Percentiles rank a stretch among this genome's conserved stretches.
Conservation (phyloP, 306 rosid genomes). For the Glycine latifolia region DNA sequence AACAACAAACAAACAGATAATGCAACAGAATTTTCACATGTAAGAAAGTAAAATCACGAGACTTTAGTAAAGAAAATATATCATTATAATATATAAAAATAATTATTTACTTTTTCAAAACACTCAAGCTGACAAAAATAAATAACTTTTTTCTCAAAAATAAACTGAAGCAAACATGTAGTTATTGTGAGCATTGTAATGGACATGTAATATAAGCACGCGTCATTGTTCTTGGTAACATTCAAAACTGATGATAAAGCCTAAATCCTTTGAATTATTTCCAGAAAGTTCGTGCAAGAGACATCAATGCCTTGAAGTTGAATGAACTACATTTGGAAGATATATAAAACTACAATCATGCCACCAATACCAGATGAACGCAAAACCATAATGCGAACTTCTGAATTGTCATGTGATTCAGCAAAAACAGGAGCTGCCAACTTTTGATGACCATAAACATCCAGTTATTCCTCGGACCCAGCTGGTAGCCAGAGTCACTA, state of each 20-base stretch:
- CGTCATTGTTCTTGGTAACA: background rate
- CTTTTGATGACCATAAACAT: background rate
- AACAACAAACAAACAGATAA: too few relatives aligned
- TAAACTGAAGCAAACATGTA: too few relatives aligned
- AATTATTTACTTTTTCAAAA: too few relatives aligned
- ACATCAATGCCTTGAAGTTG: background rate
- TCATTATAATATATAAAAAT: too few relatives aligned
- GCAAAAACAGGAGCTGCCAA: constrained; percentile 10
- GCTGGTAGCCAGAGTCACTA: constrained; percentile 13
- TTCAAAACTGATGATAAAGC: background rate
- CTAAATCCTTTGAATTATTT: background rate
- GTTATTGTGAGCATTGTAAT: too few relatives aligned
- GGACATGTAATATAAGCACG: background rate
- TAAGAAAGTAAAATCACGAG: too few relatives aligned
- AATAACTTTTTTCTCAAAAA: too few relatives aligned
- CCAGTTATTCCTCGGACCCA: constrained; percentile 19
- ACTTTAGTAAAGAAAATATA: too few relatives aligned
- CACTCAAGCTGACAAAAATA: too few relatives aligned
- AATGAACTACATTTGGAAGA: constrained; percentile 14
- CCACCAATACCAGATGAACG: too few relatives aligned
- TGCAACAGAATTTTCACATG: too few relatives aligned
- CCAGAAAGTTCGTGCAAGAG: background rate
- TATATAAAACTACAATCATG: constrained; percentile 16
- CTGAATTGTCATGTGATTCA: constrained; percentile 12
- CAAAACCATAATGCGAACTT: constrained; percentile 1